Base-by-base conservation (phyloP, 352 stramenopile genomes). In the Nothophytophthora sp. region DNA sequence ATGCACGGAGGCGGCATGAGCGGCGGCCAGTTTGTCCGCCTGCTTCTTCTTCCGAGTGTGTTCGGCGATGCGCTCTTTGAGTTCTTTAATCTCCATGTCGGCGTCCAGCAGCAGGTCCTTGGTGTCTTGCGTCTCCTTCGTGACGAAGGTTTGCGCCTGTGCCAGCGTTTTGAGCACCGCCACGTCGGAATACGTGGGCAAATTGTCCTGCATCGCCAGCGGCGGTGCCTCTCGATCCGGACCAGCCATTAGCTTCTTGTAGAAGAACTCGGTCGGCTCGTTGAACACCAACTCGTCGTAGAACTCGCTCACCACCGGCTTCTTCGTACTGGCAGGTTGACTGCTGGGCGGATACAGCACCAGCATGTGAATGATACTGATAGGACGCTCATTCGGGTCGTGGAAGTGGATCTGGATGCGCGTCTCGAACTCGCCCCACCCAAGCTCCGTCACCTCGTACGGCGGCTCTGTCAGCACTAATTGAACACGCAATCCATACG, bases 201-300 rank as follows among this genome's bases (percentile, higher is more conserved):
- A 87, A 46, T 94, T 72, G 42, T 97, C 86, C 37, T 93, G 76
- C 50, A 97, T 77, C 5, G 74, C 52, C 20, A 92, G 65, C 22
- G 78, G 69, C 6, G 80, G 75, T 3, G 84, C 73, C 50, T 88
- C 57, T 7, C 81, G 71, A 50, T 95, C 84, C 8, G 77, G 78
- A 25, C 77, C 83, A 57, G 63, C 61, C 64, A 70, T 75, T n/a
- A 99, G 67, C 51, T 96, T 86, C 63, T 96, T 89, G 81, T 97
- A 98, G 65, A 99, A 98, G 40, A 89, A 90, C 67, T 98, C 91
- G 27, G 82, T 96, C 35, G 96, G 96, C 77, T 99, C 91, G 20
- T 96, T 98, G 71, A 99, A 99, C n/a, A 99, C 94, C 4, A 99
- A 86, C 68, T 99, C 96, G 62, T 99, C 96, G 76, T 99, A 99